phyloP scores from a whole-genome alignment of 202 grass and related monocot genomes.

The Musa balbisiana region DNA sequence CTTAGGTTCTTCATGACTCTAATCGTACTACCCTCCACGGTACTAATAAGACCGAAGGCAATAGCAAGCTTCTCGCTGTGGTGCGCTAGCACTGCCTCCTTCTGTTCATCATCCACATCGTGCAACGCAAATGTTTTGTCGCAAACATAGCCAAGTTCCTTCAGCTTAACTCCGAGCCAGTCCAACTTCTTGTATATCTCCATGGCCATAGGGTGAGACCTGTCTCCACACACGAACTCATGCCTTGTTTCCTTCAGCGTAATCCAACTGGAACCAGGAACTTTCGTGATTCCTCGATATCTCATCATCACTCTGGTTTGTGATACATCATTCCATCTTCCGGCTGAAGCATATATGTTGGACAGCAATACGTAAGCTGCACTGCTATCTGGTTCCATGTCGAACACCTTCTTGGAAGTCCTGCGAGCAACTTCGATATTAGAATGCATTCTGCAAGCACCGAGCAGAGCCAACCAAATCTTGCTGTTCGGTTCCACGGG shows the following conservation, averaged over 20 bases:
- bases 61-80: conserved; percentile 43
- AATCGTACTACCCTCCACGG: conserved; percentile 38
- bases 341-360: conserved; percentile 40
- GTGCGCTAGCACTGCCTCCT: conserved; percentile 32
- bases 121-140: conserved; percentile 44
- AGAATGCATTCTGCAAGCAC: conserved; percentile 33
- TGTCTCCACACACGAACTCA: conserved; percentile 45
- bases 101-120: conserved; percentile 47
- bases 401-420: conserved; percentile 36
- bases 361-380: conserved; percentile 44
- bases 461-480: conserved; percentile 40
- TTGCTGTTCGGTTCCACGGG: conserved; percentile 35
- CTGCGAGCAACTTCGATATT: conserved; percentile 36
- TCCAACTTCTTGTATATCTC: conserved; percentile 48
- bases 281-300: conserved; percentile 27
- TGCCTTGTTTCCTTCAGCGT: conserved; percentile 36
- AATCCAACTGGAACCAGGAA: conserved; percentile 45
- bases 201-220: conserved; percentile 32
- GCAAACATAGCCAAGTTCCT: conserved; percentile 37
- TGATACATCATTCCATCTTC: conserved; percentile 39
- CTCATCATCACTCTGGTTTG: conserved; percentile 44
- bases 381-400: conserved; percentile 32
- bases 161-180: conserved; percentile 35
- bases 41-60: conserved; percentile 36
- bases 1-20: conserved; percentile 54